These are phyloP conservation scores for Saturnispora hagleri DNA, from an alignment of 805 yeast species.

Conservation along the genomic window DNA sequence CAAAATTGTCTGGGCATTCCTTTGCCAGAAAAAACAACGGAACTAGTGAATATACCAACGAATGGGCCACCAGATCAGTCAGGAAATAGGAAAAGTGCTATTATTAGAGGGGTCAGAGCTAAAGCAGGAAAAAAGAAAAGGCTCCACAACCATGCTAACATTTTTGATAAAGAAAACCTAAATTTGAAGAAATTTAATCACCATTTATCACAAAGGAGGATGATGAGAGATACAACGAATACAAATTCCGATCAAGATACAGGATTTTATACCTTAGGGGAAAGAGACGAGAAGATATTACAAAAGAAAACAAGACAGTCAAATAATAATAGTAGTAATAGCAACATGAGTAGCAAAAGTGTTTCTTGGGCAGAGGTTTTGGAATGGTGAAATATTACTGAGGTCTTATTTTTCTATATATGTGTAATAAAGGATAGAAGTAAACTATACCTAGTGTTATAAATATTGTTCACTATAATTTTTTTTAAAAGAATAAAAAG, in stretches of 20 bases:
- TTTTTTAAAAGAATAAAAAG: not conserved
- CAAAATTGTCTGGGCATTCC: slow-evolving; percentile 54
- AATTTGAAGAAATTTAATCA: slow-evolving; percentile 1
- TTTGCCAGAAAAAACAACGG: slow-evolving; percentile 47
- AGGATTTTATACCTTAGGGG: slow-evolving; percentile 26
- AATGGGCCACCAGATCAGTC: slow-evolving; percentile 23
- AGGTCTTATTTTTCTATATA: not conserved
- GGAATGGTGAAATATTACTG: slow-evolving; percentile 21
- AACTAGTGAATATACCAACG: slow-evolving; percentile 51
- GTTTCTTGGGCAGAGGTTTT: slow-evolving; percentile 26
- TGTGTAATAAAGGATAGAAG: not conserved
- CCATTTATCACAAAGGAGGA: slow-evolving; percentile 4
- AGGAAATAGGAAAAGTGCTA: slow-evolving; percentile 29
- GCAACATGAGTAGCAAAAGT: slow-evolving; percentile 9
- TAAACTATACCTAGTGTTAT: not conserved
- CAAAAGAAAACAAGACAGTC: slow-evolving; percentile 6
- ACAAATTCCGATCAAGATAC: not conserved
- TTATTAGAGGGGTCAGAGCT: slow-evolving; percentile 28
- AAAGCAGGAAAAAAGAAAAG: slow-evolving; percentile 8
- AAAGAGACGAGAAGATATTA: slow-evolving; percentile 19
- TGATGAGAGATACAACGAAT: not conserved
- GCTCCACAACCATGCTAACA: not conserved
- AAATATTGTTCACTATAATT: not conserved
- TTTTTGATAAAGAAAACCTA: not conserved
- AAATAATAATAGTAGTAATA: not conserved